Evolutionary conservation across 192 early-diverging fungal species (phyloP), one percentile per base, ranked within the genome.

Genomic region (Coemansia sp.): DNA sequence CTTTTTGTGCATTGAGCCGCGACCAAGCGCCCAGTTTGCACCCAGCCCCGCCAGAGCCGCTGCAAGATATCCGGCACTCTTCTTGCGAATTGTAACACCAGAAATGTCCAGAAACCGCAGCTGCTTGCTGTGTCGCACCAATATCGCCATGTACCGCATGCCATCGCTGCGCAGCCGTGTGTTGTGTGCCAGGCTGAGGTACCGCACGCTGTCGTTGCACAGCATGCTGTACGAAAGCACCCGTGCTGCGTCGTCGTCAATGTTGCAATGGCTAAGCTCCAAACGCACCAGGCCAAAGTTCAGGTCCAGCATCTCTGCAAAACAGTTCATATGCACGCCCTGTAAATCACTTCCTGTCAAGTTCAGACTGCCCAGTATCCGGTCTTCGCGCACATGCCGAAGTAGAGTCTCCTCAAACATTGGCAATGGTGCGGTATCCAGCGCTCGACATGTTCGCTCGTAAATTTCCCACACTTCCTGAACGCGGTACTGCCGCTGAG

Each of bases 221-320:
- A 93, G 65, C 40, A 93, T 55, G 62, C 89, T 87, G 75, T 93
- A 89, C 5, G 89, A 66, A 7, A 94, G 60, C 54, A 89, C 68
- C 60, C 90, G 88, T 38, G 86, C 59, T 65, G 88, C 86, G 66
- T 90, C 83, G 65, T 92, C 91, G 38, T 91, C 91, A 15, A 93
- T 57, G 4, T 75, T 78, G 59, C 92, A 93, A 66, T 87, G 81
- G 50, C 86, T 83, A 42, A 93, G 65, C 40, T 82, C 84, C 19
- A 93, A 82, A 50, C 86, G 82, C 50, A 68, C 67, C 34, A 93
- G 72, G 21, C 90, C 89, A 83, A 89, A 89, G 56, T 90, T 86
- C 21, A 92, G 78, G 21, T 85, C 86, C 20, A 93, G 78, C 52
- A 93, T 83, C 52, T 92, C 90, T 19, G 89, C 87, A 57, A 93